A percentile compares a stretch with the other conserved stretches of the same genome.
Evolutionary conservation across 495 filamentous ascomycete species (phyloP).

Genomic region (Penicillium taxi): DNA sequence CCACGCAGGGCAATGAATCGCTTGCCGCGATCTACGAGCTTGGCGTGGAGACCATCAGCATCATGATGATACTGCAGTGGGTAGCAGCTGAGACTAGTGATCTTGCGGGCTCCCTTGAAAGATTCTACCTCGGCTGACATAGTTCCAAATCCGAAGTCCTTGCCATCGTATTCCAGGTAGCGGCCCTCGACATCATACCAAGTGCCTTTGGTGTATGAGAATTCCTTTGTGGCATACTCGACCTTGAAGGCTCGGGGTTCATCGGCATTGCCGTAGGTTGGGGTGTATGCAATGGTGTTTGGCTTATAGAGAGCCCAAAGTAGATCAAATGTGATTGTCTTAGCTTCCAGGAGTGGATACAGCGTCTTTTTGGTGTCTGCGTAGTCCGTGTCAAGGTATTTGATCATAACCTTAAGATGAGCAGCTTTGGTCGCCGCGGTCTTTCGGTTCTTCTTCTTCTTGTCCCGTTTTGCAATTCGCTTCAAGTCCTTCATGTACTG

Average conservation of each 20-base stretch:
- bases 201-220: conserved; percentile 63
- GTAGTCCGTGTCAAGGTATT: conserved; percentile 79
- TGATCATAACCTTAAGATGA: conserved; percentile 70
- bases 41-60: conserved; percentile 51
- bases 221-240: conserved; percentile 67
- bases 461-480: conserved; percentile 48
- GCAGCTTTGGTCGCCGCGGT: conserved; percentile 42
- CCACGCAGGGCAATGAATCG: conserved; percentile 73
- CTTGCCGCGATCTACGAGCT: conserved; percentile 77
- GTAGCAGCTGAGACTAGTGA: conserved; percentile 68
- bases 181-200: conserved; percentile 79
- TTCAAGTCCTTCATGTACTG: conserved; percentile 60
- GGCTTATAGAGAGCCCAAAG: conserved; percentile 90
- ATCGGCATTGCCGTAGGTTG: conserved; percentile 69
- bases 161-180: conserved; percentile 80
- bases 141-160: conserved; percentile 61
- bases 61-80: conserved; percentile 80
- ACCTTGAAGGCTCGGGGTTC: conserved; percentile 89
- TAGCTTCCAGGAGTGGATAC: conserved; percentile 73
- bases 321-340: conserved; percentile 84
- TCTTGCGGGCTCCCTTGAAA: conserved; percentile 80
- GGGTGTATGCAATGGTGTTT: conserved; percentile 74
- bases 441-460: conserved; percentile 62
- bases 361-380: conserved; percentile 70
- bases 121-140: conserved; percentile 64